Conservation (phyloP, 2,329 filamentous ascomycete species). For the Fusarium ramigenum region DNA sequence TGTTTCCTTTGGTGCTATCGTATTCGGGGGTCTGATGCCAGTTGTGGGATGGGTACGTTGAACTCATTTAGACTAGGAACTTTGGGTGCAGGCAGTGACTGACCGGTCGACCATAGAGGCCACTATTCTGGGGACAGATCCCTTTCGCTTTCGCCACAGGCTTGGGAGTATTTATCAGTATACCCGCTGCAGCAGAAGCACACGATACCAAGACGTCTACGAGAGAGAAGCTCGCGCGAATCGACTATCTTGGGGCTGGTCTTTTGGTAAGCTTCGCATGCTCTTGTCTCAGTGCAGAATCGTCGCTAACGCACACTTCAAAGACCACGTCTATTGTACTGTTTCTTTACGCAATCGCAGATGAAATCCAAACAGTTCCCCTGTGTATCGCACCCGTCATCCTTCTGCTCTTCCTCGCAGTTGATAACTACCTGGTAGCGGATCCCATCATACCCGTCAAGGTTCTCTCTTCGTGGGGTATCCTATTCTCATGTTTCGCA, state of each 20-base stretch:
- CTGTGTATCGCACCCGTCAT: constrained; percentile 66
- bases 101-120: constrained; percentile 58
- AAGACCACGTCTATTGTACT: constrained; percentile 73
- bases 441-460: constrained; percentile 81
- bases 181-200: constrained; percentile 58
- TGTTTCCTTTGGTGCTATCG: constrained; percentile 75
- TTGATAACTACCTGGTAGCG: constrained; percentile 69
- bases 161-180: constrained; percentile 68
- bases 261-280: constrained; percentile 62
- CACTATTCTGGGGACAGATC: constrained; percentile 77
- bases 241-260: constrained; percentile 80
- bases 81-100: constrained; percentile 1
- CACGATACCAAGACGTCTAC: constrained; percentile 45
- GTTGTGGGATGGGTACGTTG: constrained; percentile 73
- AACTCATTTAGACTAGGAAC: background rate
- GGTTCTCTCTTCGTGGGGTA: constrained; percentile 74
- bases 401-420: constrained; percentile 64
- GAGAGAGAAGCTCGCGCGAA: constrained; percentile 65
- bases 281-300: background rate
- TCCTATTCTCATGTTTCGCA: constrained; percentile 76
- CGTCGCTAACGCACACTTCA: constrained; percentile 2
- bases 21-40: constrained; percentile 72
- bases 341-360: constrained; percentile 76
- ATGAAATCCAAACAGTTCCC: constrained; percentile 66
- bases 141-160: constrained; percentile 71